Percentiles rank a stretch among this genome's conserved stretches.
phyloP scores from a whole-genome alignment of 352 stramenopile species.

The Phytophthora uliginosa region DNA sequence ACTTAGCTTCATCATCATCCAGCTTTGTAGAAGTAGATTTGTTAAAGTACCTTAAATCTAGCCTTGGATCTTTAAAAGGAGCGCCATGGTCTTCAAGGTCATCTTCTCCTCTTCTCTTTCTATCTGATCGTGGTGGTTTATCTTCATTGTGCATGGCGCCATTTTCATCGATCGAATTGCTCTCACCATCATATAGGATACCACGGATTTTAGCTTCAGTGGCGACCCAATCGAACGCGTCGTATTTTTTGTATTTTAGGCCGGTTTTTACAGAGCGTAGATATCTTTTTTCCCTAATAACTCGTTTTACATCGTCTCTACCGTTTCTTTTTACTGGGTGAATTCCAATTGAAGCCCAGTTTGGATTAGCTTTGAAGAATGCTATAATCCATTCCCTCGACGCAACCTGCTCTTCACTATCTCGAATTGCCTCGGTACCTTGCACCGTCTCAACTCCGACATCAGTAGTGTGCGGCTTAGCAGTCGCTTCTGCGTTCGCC shows the following conservation, averaged over 20 bases:
- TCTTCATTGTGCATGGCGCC: slow-evolving; percentile 12
- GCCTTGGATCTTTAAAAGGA: neutral
- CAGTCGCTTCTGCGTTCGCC: no score
- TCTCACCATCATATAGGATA: slow-evolving; percentile 12
- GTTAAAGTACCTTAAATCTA: neutral
- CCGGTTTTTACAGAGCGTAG: neutral
- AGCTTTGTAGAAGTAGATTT: neutral
- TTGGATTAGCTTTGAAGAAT: neutral
- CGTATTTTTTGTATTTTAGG: slow-evolving; percentile 1
- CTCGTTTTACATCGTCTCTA: neutral
- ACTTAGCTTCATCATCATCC: neutral
- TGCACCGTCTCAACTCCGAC: neutral
- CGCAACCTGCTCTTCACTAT: neutral
- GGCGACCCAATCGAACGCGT: slow-evolving; percentile 11
- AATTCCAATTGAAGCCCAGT: slow-evolving; percentile 12
- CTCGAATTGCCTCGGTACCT: neutral
- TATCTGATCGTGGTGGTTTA: neutral
- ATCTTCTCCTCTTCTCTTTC: neutral
- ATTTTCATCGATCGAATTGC: slow-evolving; percentile 16
- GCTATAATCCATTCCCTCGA: neutral
- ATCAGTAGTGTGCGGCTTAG: neutral
- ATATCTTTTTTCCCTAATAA: slow-evolving; percentile 9
- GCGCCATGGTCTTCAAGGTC: neutral
- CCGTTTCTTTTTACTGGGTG: slow-evolving; percentile 1
- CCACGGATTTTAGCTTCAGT: slow-evolving; percentile 6